phyloP scores from a whole-genome alignment of 495 filamentous ascomycete genomes.

The Penicillium dipodomyicola region DNA sequence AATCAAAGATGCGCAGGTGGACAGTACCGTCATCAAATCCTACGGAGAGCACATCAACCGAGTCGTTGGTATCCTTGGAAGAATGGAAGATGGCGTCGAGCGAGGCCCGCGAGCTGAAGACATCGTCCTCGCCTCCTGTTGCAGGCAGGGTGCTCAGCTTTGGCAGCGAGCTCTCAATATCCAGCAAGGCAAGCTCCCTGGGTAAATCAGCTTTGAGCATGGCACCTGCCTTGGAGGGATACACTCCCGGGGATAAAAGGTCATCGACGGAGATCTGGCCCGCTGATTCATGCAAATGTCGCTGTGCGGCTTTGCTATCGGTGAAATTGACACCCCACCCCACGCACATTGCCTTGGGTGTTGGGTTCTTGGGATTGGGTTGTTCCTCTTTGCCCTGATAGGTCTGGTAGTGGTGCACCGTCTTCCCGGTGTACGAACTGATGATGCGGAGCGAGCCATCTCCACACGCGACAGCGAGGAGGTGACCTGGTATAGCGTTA shows the following conservation, averaged over 20 bases:
- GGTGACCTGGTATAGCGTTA: slow-evolving; percentile 50
- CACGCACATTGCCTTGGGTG: slow-evolving; percentile 56
- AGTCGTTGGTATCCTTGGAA: slow-evolving; percentile 59
- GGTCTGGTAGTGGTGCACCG: slow-evolving; percentile 62
- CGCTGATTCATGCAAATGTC: slow-evolving; percentile 40
- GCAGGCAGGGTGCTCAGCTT: slow-evolving; percentile 72
- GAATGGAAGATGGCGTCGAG: slow-evolving; percentile 36
- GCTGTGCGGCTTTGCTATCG: slow-evolving; percentile 49
- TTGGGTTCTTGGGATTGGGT: slow-evolving; percentile 28
- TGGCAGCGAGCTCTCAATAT: slow-evolving; percentile 76
- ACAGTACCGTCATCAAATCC: slow-evolving; percentile 77
- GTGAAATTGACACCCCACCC: slow-evolving; percentile 73
- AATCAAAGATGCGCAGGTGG: slow-evolving; percentile 85
- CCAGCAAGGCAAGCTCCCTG: slow-evolving; percentile 70
- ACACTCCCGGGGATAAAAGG: slow-evolving; percentile 37
- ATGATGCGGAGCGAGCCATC: slow-evolving; percentile 69
- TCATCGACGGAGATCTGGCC: slow-evolving; percentile 45
- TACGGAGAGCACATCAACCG: slow-evolving; percentile 78
- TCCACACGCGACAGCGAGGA: slow-evolving; percentile 75
- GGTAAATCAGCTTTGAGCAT: slow-evolving; percentile 64
- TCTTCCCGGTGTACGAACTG: slow-evolving; percentile 73
- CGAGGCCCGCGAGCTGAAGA: slow-evolving; percentile 29
- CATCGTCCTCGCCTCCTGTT: slow-evolving; percentile 40
- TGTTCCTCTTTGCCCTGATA: slow-evolving; percentile 31
- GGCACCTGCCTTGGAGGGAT: slow-evolving; percentile 37